phyloP scores from a whole-genome alignment of 2,329 filamentous ascomycete species.

The Alternaria metachromatica region DNA sequence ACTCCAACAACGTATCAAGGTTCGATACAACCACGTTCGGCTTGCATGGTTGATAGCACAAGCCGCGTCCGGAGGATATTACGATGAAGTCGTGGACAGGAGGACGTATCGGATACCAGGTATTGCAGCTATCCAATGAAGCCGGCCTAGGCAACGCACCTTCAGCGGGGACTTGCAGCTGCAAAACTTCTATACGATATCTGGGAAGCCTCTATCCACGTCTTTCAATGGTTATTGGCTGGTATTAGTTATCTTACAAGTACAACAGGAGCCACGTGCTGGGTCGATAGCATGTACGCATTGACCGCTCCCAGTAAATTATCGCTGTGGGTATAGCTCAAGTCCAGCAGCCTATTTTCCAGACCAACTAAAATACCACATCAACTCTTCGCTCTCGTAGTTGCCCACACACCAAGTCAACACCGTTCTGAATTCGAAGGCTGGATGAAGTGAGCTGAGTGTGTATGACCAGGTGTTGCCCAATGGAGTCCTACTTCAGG shows the following conservation, averaged over 20 bases:
- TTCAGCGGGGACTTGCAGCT: neutral
- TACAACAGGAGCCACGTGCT: neutral
- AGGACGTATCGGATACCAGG: neutral
- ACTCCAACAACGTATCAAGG: neutral
- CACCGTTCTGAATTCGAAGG: neutral
- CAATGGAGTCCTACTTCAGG: too few species aligned
- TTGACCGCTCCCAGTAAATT: neutral
- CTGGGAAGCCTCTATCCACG: neutral
- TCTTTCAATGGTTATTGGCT: neutral
- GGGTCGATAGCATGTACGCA: neutral
- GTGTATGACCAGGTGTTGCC: too few species aligned
- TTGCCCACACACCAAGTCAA: neutral
- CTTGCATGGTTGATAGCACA: neutral
- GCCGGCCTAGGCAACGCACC: too few species aligned
- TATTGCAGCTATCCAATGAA: neutral
- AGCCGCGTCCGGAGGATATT: neutral
- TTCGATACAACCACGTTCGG: neutral
- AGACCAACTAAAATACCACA: neutral
- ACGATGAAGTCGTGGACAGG: neutral
- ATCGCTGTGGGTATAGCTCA: neutral
- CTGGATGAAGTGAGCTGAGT: neutral
- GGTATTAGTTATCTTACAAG: neutral
- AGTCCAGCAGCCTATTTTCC: neutral
- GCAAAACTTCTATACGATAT: neutral
- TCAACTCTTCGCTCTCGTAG: neutral